phyloP scores from a whole-genome alignment of 495 filamentous ascomycete genomes.

The Baudoinia panamericana region DNA sequence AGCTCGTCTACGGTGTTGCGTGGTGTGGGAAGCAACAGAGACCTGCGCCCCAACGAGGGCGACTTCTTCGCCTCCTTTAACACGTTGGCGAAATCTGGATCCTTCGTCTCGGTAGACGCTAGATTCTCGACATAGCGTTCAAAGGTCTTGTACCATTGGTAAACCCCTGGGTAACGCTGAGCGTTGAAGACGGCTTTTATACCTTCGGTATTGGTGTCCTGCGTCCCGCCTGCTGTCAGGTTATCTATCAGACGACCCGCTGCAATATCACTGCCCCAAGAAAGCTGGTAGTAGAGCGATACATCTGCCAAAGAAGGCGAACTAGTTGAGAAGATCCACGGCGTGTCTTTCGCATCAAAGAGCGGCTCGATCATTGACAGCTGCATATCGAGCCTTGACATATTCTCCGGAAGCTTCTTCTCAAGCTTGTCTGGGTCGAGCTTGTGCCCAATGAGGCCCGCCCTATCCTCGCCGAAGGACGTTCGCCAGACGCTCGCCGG shows the following conservation, averaged over 20 bases:
- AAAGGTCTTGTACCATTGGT: conserved; percentile 20
- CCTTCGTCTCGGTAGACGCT: conserved; percentile 16
- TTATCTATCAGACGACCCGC: conserved; percentile 20
- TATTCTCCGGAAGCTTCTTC: conserved; percentile 23
- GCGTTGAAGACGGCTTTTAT: conserved; percentile 22
- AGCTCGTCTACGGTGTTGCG: conserved; percentile 12
- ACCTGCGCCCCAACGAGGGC: conserved; percentile 6
- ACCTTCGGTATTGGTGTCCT: conserved; percentile 16
- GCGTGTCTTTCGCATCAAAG: conserved; percentile 9
- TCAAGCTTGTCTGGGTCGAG: conserved; percentile 26
- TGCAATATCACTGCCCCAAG: conserved; percentile 26
- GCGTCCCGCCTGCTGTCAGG: conserved; percentile 24
- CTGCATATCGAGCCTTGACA: conserved; percentile 25
- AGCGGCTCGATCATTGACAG: conserved; percentile 26
- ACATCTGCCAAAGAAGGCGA: conserved; percentile 24
- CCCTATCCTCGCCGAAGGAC: conserved; percentile 23
- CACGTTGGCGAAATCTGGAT: conserved; percentile 4
- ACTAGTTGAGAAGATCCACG: conserved; percentile 22
- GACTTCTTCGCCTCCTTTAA: conserved; percentile 13
- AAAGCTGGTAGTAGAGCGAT: conserved; percentile 24
- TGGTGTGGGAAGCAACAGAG: conserved; percentile 21
- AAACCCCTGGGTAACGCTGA: conserved; percentile 23
- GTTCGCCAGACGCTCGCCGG: conserved; percentile 25
- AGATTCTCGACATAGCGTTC: conserved; percentile 17
- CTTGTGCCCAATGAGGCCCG: conserved; percentile 24